Evolutionary conservation across 352 stramenopile species (phyloP), one percentile per base, ranked within the genome.

Genomic region (Pythium aristosporum): DNA sequence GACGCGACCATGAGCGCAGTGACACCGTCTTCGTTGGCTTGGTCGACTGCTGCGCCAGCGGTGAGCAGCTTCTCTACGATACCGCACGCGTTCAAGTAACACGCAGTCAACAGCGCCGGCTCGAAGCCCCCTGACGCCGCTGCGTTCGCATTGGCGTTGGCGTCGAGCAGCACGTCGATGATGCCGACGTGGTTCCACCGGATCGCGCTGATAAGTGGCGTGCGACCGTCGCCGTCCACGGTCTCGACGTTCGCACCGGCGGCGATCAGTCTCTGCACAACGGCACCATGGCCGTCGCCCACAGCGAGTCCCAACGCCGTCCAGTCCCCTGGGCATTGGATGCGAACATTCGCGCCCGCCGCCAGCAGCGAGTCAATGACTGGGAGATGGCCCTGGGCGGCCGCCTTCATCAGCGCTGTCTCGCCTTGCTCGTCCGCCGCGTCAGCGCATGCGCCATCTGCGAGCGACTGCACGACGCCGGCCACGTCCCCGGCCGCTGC

Each of bases 31-130:
- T 6, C 7, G 28, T 55, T n/a, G n/a, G 62, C n/a, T 68, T 63
- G 37, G 58, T 71, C 69, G 13, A 72, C 58, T 16, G 69, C 53
- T 3, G 68, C 73, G 0, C 68, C 62, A 10, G 49, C 37, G n/a
- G 43, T 25, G 18, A 80, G 20, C 36, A 80, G 37, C 41, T 10
- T 30, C n/a, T 36, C 6, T 2, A 60, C 53, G 21, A 51, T 11
- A 10, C 15, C 15, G 2, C 3, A 6, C 2, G 20, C 5, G 8
- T 39, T 30, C 1, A 21, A 18, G 1, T 46, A 7, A 12, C 15
- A 15, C 34, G 50, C 41, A 5, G 30, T 1, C 21, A 52, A 16
- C 42, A 61, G 25, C 43, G 41, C 25, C 23, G 23, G 16, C 36
- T 20, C 43, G 41, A 18, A 41, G 18, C 7, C 3, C 23, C 15